Base-by-base conservation (phyloP, 441 rosid species). In the Pelargonium citronellum region DNA sequence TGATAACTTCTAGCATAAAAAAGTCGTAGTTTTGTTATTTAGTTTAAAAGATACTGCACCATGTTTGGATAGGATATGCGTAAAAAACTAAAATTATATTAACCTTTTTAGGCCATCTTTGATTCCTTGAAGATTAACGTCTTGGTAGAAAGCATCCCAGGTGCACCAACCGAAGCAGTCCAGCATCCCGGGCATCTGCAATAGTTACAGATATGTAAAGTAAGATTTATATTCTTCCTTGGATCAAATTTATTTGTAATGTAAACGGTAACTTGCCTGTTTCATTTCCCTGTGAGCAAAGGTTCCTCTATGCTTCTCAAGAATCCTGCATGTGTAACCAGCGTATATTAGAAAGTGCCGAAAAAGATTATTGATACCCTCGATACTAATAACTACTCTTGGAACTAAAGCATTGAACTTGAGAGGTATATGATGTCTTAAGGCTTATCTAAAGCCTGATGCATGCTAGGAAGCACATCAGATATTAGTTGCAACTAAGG, bases 131-230 rank as follows among this genome's bases (percentile, higher is more conserved):
- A 83, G 83, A 73, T 79, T 79, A 51, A 79, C 84, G 19, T 75
- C 70, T 12, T 72, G 73, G 78, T 79, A 83, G 65, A 83, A 83
- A 60, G 86, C 84, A 79, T 83, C 83, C 86, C 83, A 83, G 39
- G 83, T 80, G 78, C 86, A 83, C 86, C 86, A 80, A 41, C 86
- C 81, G 34, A 83, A 80, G 78, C 83, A 79, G 73, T 80, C 83
- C 64, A 79, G 64, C 30, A 83, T 80, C 69, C 74, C 81, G 9
- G 86, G 86, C 78, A 67, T 69, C 84, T 80, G 81, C 78, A 80
- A n/a, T 8, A 20, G 19, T 62, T 4, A 70, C 27, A 73, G n/a
- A n/a, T 53, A n/a, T 16, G 44, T 34, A 6, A 11, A 51, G 2
- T 6, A 16, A 9, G 34, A 22, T 44, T n/a, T 39, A n/a, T 47